Evolutionary conservation across 768 basidiomycete species (phyloP).

Genomic region (Leccinellum rugosiceps): DNA sequence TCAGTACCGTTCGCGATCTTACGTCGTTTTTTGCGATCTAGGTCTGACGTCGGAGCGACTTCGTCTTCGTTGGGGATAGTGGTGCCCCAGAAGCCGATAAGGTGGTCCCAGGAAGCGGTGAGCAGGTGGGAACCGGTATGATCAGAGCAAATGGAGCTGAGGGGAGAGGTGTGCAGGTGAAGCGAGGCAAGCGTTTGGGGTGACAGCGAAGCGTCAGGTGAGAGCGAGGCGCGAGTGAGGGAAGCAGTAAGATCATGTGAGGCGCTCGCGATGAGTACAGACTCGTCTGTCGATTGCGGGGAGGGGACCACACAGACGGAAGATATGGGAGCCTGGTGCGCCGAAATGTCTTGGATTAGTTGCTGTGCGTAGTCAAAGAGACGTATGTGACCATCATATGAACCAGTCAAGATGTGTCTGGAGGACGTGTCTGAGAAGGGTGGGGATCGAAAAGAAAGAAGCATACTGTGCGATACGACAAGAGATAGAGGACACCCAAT

Average conservation of each 20-base stretch:
- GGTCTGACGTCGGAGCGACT: constrained; percentile 31
- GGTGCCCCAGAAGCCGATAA: constrained; percentile 81
- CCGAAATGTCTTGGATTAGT: constrained; percentile 43
- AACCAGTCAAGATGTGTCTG: constrained; percentile 72
- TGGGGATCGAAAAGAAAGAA: background rate
- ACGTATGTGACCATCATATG: constrained; percentile 78
- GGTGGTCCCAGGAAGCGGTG: constrained; percentile 83
- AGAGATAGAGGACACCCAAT: constrained; percentile 73
- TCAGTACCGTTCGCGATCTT: constrained; percentile 41
- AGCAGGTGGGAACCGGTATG: constrained; percentile 60
- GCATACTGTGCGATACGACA: constrained; percentile 26
- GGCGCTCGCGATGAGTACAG: constrained; percentile 55
- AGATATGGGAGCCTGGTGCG: constrained; percentile 67
- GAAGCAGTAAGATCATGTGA: constrained; percentile 79
- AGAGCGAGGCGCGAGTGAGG: constrained; percentile 36
- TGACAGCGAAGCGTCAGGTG: background rate
- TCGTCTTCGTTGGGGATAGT: constrained; percentile 62
- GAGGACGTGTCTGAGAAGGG: background rate
- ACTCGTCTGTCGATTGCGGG: constrained; percentile 23
- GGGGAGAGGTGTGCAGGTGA: constrained; percentile 77
- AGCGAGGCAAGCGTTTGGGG: constrained; percentile 56
- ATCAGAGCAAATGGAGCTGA: constrained; percentile 68
- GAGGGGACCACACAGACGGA: constrained; percentile 56
- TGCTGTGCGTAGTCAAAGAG: constrained; percentile 70
- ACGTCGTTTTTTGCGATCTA: constrained; percentile 56